phyloP scores from a whole-genome alignment of 2,329 filamentous ascomycete genomes.

The Penicillium sp. region DNA sequence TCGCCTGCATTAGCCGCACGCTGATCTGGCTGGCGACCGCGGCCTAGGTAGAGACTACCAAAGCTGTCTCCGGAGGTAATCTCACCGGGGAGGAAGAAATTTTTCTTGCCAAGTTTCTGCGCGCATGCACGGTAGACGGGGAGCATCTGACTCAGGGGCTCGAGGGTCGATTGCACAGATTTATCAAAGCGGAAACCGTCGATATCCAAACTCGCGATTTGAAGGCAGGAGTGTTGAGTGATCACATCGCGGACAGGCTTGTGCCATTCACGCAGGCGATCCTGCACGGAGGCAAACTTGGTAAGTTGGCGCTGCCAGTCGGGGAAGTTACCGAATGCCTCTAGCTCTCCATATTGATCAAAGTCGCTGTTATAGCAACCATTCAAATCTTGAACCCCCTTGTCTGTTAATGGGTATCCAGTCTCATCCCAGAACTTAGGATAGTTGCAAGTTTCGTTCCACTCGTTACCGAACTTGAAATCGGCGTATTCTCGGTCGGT shows the following conservation, averaged over 20 bases:
- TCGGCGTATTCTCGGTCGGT: slow-evolving; percentile 55
- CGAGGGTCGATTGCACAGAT: slow-evolving; percentile 62
- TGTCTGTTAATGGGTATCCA: slow-evolving; percentile 51
- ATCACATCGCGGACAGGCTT: slow-evolving; percentile 58
- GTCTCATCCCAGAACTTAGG: slow-evolving; percentile 62
- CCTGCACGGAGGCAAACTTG: slow-evolving; percentile 67
- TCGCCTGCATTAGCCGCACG: slow-evolving; percentile 39
- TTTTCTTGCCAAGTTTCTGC: slow-evolving; percentile 56
- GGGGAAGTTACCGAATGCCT: slow-evolving; percentile 62
- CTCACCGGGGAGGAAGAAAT: slow-evolving; percentile 65
- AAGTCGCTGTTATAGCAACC: slow-evolving; percentile 65
- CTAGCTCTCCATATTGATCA: slow-evolving; percentile 63
- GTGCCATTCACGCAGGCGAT: slow-evolving; percentile 65
- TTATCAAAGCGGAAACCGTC: slow-evolving; percentile 68
- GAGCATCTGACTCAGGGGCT: slow-evolving; percentile 60
- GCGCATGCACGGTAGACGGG: slow-evolving; percentile 59
- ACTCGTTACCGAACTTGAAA: slow-evolving; percentile 56
- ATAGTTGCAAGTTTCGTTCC: slow-evolving; percentile 56
- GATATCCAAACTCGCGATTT: slow-evolving; percentile 61
- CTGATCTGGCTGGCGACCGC: slow-evolving; percentile 59
- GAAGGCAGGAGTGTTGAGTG: slow-evolving; percentile 62
- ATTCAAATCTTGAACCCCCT: slow-evolving; percentile 48
- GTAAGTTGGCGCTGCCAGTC: slow-evolving; percentile 64
- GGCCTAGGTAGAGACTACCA: slow-evolving; percentile 60
- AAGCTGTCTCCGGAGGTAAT: slow-evolving; percentile 63